Base-by-base conservation (phyloP, 2,329 filamentous ascomycete species). In the Trichoderma lentiforme region DNA sequence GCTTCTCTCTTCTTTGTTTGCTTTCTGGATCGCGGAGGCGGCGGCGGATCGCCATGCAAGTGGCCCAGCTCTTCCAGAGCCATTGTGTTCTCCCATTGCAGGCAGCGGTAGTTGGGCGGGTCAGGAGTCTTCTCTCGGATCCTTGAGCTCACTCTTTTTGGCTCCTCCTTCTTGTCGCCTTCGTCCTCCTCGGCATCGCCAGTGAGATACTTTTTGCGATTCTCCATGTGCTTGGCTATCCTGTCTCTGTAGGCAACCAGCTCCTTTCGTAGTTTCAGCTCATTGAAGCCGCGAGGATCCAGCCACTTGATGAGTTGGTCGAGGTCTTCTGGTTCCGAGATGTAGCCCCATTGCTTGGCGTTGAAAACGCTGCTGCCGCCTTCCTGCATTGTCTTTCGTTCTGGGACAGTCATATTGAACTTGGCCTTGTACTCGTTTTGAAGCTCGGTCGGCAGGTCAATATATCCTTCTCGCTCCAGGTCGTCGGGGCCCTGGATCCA, bases 401-500 rank as follows among this genome's bases (percentile, higher is more conserved):
- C 92, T 0, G 91, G 90, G 1, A 97, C 90, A 2, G 93, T 97
- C 84, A 95, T 92, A 75, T 91, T 88, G 81, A 96, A 96, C 74
- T 90, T 89, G 72, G 88, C 86, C 78, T 89, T 88, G 80, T 98
- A 97, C 78, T 93, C 90, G 71, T 91, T 88, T 79, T 94, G 89
- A 73, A 91, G 87, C 21, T 93, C 91, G 7, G 89, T 84, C 0
- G 87, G 84, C 75, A 96, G 85, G 74, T 98, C 93, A 75, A 97
- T 93, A 79, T 95, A 97, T 6, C 94, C 94, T 76, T 92, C 87
- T 3, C 92, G 89, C 81, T 97, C 95, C 79, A 97, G 88, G 71
- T 95, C 91, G 79, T 97, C 94, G 0, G 96, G 96, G 0, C 96
- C 96, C 81, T 99, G 96, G 15, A 99, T 91, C 96, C 96, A 99